Percentiles rank a stretch among this genome's conserved stretches.
Conservation (phyloP, 306 rosid genomes). For the Hippophae gyantsensis region DNA sequence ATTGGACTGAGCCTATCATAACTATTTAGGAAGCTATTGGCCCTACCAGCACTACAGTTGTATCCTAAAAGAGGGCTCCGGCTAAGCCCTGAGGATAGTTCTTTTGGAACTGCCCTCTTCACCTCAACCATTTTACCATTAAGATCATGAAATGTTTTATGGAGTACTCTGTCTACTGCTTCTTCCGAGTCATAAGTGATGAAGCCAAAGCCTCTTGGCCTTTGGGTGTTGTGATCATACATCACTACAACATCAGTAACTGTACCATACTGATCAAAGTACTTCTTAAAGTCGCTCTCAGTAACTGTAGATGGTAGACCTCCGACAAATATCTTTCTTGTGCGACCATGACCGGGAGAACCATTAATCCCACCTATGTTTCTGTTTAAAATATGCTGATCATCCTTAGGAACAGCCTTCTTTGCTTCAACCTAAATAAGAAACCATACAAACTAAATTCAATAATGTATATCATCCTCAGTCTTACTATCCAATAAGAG, state of each 20-base stretch:
- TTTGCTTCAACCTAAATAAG: slow-evolving; percentile 85
- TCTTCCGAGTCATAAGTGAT: slow-evolving; percentile 91
- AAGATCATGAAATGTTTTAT: slow-evolving; percentile 79
- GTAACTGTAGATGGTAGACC: slow-evolving; percentile 84
- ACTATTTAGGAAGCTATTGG: slow-evolving; percentile 49
- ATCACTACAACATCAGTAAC: slow-evolving; percentile 87
- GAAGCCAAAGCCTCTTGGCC: slow-evolving; percentile 97
- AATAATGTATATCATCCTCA: slow-evolving; percentile 13
- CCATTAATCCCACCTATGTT: slow-evolving; percentile 39
- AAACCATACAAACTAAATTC: slow-evolving; percentile 21
- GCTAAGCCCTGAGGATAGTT: slow-evolving; percentile 65
- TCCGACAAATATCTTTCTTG: slow-evolving; percentile 88
- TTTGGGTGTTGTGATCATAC: slow-evolving; percentile 93
- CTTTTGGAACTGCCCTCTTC: slow-evolving; percentile 91
- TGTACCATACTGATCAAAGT: slow-evolving; percentile 79
- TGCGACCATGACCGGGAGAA: slow-evolving; percentile 72
- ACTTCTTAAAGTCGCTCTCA: slow-evolving; percentile 68
- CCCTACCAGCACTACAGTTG: slow-evolving; percentile 58
- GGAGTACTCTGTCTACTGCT: slow-evolving; percentile 76
- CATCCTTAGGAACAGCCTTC: slow-evolving; percentile 95
- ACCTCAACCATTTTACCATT: slow-evolving; percentile 94
- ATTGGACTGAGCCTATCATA: slow-evolving; percentile 75
- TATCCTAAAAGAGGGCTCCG: slow-evolving; percentile 68
- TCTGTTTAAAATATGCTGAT: slow-evolving; percentile 53
- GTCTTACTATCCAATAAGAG: slow-evolving; percentile 2